Evolutionary conservation across 2,329 filamentous ascomycete genomes (phyloP).

Genomic region (Aspergillus pseudonomiae): DNA sequence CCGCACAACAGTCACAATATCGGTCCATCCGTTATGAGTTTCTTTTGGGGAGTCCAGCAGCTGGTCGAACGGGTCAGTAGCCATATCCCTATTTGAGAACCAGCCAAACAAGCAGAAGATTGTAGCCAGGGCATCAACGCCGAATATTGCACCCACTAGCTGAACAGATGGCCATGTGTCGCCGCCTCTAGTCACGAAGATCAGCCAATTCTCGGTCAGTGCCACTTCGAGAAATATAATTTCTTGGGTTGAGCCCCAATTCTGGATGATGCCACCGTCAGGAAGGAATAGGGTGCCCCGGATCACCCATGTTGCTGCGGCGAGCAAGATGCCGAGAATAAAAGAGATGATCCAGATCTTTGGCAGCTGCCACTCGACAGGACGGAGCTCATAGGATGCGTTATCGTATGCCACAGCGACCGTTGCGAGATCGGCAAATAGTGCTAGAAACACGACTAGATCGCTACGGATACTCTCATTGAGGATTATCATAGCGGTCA

Average conservation of each 20-base stretch:
- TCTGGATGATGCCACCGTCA: conserved; percentile 73
- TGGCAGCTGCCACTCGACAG: conserved; percentile 79
- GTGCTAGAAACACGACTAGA: conserved; percentile 76
- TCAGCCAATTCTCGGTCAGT: conserved; percentile 93
- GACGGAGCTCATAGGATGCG: conserved; percentile 74
- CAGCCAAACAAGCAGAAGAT: conserved; percentile 77
- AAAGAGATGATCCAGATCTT: conserved; percentile 75
- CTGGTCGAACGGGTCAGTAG: conserved; percentile 27
- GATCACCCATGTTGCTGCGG: conserved; percentile 72
- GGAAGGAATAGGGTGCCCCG: conserved; percentile 71
- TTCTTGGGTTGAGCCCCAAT: conserved; percentile 74
- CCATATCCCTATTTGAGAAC: conserved; percentile 60
- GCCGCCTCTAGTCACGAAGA: conserved; percentile 87
- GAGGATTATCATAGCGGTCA: conserved; percentile 77
- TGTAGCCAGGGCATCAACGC: conserved; percentile 71
- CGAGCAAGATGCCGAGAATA: conserved; percentile 67
- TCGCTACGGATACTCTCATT: conserved; percentile 76
- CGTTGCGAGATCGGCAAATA: conserved; percentile 79
- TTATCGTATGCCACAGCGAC: conserved; percentile 83
- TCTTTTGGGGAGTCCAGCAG: conserved; percentile 19
- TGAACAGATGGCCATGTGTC: conserved; percentile 75
- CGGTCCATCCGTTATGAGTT: conserved; percentile 58
- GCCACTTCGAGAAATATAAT: conserved; percentile 88
- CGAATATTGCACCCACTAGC: conserved; percentile 69
- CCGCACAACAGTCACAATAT: conserved; percentile 58